Conservation (phyloP, 2,329 filamentous ascomycete species). For the Colletotrichum chrysophilum region DNA sequence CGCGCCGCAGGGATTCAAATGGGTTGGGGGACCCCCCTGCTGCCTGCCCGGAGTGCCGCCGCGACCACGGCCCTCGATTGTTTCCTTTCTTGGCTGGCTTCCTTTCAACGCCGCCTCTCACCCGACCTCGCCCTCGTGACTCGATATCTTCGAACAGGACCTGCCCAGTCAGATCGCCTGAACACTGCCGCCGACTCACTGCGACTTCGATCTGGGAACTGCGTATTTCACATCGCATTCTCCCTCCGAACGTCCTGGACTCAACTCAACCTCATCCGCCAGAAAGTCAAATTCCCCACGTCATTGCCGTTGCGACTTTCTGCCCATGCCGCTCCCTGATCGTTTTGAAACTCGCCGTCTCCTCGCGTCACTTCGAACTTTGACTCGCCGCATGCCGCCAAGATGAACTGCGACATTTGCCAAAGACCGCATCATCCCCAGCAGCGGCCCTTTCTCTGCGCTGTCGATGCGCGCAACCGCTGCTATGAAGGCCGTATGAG, state of each 20-base stretch:
- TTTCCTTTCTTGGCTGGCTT: conserved; percentile 9
- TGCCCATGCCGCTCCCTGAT: neutral
- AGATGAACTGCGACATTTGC: conserved; percentile 76
- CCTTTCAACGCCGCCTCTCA: conserved; percentile 2
- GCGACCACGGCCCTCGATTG: conserved; percentile 4
- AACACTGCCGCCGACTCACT: neutral
- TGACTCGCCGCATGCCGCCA: neutral
- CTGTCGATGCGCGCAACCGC: conserved; percentile 71
- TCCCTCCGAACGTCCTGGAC: neutral
- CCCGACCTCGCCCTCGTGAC: conserved; percentile 20
- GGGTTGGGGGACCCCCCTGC: conserved; percentile 1
- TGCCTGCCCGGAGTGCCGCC: conserved; percentile 14
- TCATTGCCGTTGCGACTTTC: neutral
- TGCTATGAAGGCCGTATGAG: conserved; percentile 71
- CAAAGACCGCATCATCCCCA: conserved; percentile 58
- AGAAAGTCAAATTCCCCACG: conserved; percentile 7
- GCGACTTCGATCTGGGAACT: neutral
- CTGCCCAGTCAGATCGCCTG: neutral
- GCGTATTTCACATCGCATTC: neutral
- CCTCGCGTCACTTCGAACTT: neutral
- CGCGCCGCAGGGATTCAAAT: neutral
- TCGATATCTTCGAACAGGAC: conserved; percentile 2
- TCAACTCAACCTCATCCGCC: neutral
- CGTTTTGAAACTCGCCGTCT: neutral
- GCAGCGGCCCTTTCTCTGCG: conserved; percentile 69